phyloP scores from a whole-genome alignment of 2,329 filamentous ascomycete genomes.

The Gremmenia infestans region DNA sequence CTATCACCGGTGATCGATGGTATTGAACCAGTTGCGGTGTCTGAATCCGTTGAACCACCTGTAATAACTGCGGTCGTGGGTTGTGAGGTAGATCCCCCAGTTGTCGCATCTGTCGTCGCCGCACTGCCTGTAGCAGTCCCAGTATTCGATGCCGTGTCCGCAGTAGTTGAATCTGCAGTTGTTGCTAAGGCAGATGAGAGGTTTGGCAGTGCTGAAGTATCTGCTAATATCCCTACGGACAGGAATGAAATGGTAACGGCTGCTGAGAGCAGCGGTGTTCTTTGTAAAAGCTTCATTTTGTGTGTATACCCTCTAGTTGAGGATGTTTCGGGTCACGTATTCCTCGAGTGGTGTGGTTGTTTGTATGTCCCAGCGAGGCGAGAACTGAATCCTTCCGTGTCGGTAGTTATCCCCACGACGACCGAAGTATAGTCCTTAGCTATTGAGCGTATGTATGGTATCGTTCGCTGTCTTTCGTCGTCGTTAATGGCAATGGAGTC shows the following conservation, averaged over 20 bases:
- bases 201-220: constrained; percentile 14
- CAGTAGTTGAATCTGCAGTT: constrained; percentile 6
- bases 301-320: background rate
- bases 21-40: background rate
- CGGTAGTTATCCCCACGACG: background rate
- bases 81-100: background rate
- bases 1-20: constrained; percentile 14
- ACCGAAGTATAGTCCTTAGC: background rate
- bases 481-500: background rate
- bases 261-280: constrained; percentile 13
- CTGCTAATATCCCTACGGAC: constrained; percentile 14
- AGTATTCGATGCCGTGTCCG: constrained; percentile 17
- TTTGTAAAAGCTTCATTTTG: constrained; percentile 19
- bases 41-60: constrained; percentile 11
- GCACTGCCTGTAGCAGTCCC: constrained; percentile 10
- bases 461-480: background rate
- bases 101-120: constrained; percentile 1
- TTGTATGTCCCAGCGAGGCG: background rate
- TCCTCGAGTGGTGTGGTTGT: constrained; percentile 1
- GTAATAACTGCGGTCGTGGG: constrained; percentile 11
- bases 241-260: constrained; percentile 17
- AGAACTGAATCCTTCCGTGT: constrained; percentile 2
- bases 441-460: background rate
- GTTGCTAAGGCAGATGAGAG: constrained; percentile 22
- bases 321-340: background rate